Conservation (phyloP, 2,329 filamentous ascomycete genomes). For the Sclerotinia subarctica region DNA sequence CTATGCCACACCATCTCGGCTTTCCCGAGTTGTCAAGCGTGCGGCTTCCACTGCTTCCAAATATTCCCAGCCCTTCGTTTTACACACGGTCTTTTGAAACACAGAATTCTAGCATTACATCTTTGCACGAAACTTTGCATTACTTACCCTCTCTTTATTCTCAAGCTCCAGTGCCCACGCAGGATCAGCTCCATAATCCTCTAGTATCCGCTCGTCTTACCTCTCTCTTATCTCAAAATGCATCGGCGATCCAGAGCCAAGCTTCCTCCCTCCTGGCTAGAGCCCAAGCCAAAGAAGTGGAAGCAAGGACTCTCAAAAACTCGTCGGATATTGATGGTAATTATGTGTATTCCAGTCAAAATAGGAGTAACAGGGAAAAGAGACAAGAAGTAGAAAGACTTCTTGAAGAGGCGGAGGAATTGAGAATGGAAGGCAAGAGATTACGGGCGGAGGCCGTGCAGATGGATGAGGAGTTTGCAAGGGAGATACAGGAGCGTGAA, state of each 20-base stretch:
- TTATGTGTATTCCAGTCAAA: neutral
- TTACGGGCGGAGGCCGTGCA: constrained; percentile 31
- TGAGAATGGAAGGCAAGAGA: constrained; percentile 29
- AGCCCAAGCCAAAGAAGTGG: constrained; percentile 28
- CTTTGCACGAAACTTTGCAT: neutral
- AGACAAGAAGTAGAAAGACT: constrained; percentile 25
- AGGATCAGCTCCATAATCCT: constrained; percentile 16
- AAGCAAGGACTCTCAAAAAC: constrained; percentile 24
- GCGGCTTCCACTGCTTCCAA: neutral
- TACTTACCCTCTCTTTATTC: neutral
- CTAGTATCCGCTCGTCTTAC: neutral
- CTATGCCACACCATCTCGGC: neutral
- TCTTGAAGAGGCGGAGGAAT: constrained; percentile 31
- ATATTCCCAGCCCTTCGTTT: neutral
- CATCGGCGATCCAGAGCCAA: constrained; percentile 29
- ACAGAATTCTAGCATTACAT: neutral
- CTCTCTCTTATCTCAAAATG: constrained; percentile 19
- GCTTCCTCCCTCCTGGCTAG: constrained; percentile 26
- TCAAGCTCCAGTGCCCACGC: neutral
- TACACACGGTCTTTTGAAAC: neutral
- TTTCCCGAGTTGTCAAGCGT: neutral
- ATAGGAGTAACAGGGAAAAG: constrained; percentile 8
- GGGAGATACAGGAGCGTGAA: constrained; percentile 30
- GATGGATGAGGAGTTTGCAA: constrained; percentile 33
- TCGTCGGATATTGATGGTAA: neutral